These are phyloP conservation scores for Scenedesmus sp. DNA, from an alignment of 163 green algal species.

Conservation along the genomic window DNA sequence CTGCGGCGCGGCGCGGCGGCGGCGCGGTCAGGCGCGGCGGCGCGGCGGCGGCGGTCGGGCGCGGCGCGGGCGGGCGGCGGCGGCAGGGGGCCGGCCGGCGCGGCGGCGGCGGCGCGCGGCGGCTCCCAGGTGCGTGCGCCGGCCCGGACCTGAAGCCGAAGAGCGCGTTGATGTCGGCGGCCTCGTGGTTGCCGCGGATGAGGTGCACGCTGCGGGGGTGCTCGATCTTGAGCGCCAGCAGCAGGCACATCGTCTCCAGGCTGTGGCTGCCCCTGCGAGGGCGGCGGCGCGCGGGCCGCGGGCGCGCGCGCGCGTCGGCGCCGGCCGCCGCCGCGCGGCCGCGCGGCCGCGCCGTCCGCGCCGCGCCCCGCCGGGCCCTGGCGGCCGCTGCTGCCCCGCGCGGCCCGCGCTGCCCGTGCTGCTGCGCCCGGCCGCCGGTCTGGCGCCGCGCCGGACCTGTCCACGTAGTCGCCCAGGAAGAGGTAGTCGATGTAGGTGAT, in stretches of 20 bases:
- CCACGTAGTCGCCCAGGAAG: conserved; percentile 94
- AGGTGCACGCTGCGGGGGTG: conserved; percentile 94
- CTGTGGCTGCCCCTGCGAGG: conserved; percentile 49
- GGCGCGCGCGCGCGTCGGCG: not conserved
- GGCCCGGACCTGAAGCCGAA: conserved; percentile 95
- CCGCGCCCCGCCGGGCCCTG: too few species aligned
- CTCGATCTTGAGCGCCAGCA: conserved; percentile 99
- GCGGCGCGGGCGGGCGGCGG: too few species aligned
- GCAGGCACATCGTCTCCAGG: conserved; percentile 86
- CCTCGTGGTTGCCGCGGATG: conserved; percentile 98
- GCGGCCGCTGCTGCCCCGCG: too few species aligned
- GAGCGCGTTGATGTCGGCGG: conserved; percentile 98
- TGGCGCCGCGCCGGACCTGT: too few species aligned
- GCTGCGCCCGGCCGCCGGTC: not conserved
- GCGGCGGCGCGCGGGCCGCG: not conserved
- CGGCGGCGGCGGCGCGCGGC: too few species aligned
- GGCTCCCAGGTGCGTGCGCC: not conserved
- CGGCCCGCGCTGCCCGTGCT: not conserved
- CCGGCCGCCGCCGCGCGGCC: too few species aligned
- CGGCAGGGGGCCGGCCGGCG: too few species aligned
- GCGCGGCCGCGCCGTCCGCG: too few species aligned
- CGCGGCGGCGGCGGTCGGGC: too few species aligned
- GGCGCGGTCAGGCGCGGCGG: too few species aligned
- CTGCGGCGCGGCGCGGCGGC: conserved; percentile 51
- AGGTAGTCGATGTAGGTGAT: conserved; percentile 99